Base-by-base conservation (phyloP, 2,329 filamentous ascomycete species). In the Colletotrichum navitas region DNA sequence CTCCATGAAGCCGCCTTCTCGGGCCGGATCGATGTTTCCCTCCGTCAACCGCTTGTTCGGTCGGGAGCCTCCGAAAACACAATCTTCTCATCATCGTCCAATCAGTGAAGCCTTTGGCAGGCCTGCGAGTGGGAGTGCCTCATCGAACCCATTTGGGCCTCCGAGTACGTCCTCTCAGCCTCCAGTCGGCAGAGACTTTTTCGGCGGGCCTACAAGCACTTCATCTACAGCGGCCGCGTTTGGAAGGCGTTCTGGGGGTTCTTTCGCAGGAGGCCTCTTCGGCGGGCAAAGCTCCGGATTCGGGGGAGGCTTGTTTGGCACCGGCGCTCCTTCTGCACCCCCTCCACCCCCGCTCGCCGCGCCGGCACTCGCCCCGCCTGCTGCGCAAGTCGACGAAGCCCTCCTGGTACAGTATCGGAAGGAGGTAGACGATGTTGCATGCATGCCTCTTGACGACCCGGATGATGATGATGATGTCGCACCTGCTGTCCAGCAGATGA, bases 281-380 rank as follows among this genome's bases (percentile, higher is more conserved):
- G 43, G 59, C 34, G 12, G 58, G 4, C 21, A 14, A 8, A 24
- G 5, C 21, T 5, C 54, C 14, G 11, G 21, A 7, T 21, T 32
- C 6, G 45, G 32, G 4, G 32, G 60, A 52, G 32, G 14, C 1
- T 24, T 63, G n/a, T 52, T 41, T 29, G n/a, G 58, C 24, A 11
- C 1, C 10, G 24, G 47, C 7, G 47, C 5, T 29, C 6, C 47
- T 14, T 0, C 26, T 21, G 10, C 26, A 18, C 5, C 49, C 16
- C 21, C 54, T 21, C 32, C 21, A 36, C 3, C 29, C 8, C 52
- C 12, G 6, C 18, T 21, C 41, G 41, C 41, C 18, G 41, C 41
- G 18, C 41, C 41, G 41, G 96, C 96, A 78, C 92, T 99, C 78
- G 95, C 95, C 76, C 96, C 96, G 78, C 95, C 96, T 73, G 95